A percentile compares a stretch with the other conserved stretches of the same genome.
Evolutionary conservation across 140 eudicot genomes (phyloP).

Genomic region (Senecio squalidus): DNA sequence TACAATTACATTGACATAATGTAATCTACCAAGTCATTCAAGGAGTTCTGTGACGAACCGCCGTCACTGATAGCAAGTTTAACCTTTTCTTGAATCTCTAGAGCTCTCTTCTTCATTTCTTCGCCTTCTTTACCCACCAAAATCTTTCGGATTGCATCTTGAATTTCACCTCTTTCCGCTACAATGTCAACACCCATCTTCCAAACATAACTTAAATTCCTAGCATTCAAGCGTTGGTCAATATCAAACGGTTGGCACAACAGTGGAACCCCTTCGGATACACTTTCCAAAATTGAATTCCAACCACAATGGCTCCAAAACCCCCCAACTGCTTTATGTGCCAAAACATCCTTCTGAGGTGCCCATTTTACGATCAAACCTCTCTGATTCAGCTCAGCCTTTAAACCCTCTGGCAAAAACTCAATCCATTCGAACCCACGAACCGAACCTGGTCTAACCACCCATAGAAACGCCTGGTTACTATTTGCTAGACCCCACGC

Average conservation of each 20-base stretch:
- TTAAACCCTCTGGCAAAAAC: no score
- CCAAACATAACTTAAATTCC: slow-evolving; percentile 17
- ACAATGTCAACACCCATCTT: slow-evolving; percentile 17
- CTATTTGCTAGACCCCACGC: slow-evolving; percentile 25
- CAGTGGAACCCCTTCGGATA: slow-evolving; percentile 16
- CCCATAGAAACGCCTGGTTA: slow-evolving; percentile 19
- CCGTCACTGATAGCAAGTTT: not conserved
- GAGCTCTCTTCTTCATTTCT: not conserved
- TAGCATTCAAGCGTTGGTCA: slow-evolving; percentile 9
- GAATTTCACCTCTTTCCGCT: slow-evolving; percentile 11
- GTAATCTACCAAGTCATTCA: not conserved
- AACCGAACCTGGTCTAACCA: slow-evolving; percentile 14
- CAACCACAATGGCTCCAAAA: no score
- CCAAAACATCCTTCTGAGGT: no score
- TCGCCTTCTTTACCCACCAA: not conserved
- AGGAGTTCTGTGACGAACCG: not conserved
- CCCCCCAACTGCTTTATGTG: no score
- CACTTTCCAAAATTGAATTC: slow-evolving; percentile 6
- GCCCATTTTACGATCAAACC: no score
- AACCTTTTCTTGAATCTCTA: not conserved
- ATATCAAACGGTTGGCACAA: slow-evolving; percentile 3
- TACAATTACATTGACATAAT: not conserved
- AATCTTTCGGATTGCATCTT: not conserved
- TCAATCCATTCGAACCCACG: not conserved
- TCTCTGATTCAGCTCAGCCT: no score